Conservation (phyloP, 192 early-diverging fungal genomes). For the Coemansia sp. region DNA sequence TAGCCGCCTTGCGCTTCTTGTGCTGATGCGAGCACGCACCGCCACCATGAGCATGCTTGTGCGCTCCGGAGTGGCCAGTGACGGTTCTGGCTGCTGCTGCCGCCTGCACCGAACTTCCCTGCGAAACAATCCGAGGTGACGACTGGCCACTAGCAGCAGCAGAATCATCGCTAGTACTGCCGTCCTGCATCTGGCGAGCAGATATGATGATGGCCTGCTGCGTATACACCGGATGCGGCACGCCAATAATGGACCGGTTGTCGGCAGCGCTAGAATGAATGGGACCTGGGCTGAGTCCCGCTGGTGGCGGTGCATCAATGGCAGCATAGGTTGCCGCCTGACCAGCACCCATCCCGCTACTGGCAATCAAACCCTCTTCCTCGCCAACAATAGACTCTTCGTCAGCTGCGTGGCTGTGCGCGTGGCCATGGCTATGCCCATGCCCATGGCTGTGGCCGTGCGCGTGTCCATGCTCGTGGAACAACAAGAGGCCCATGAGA, state of each 20-base stretch:
- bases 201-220: constrained; percentile 56
- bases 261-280: constrained; percentile 29
- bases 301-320: constrained; percentile 9
- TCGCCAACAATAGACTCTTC: constrained; percentile 39
- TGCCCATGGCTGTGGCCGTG: constrained; percentile 58
- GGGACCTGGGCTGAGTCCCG: constrained; percentile 3
- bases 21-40: constrained; percentile 23
- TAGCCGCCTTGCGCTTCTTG: constrained; percentile 17
- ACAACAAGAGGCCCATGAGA: constrained; percentile 75
- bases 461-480: constrained; percentile 70
- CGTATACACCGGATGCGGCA: constrained; percentile 54
- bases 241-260: constrained; percentile 54
- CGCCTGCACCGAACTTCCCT: background rate
- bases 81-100: constrained; percentile 14
- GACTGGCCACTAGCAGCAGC: constrained; percentile 11
- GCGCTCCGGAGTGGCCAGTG: background rate
- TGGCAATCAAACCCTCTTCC: constrained; percentile 29
- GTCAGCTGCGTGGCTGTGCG: constrained; percentile 18
- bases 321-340: constrained; percentile 17
- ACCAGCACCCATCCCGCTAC: background rate
- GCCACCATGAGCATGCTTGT: background rate
- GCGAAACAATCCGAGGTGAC: constrained; percentile 13
- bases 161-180: constrained; percentile 10
- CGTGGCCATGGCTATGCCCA: constrained; percentile 39
- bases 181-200: constrained; percentile 42